Evolutionary conservation across 2,329 filamentous ascomycete species (phyloP).

Genomic region (Fusarium sp.): DNA sequence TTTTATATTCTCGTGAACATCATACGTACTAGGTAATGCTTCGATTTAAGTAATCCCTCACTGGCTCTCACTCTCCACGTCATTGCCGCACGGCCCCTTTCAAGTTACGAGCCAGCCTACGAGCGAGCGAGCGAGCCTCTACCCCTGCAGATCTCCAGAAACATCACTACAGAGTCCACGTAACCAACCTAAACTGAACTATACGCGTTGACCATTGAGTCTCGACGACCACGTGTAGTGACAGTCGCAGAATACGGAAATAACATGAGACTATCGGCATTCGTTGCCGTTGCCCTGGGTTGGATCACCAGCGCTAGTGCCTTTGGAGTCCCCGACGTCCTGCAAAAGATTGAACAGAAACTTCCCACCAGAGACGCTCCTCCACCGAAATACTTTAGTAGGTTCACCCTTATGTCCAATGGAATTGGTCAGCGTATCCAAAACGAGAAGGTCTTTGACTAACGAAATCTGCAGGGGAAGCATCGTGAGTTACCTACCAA

Average conservation of each 20-base stretch:
- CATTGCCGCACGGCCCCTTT: constrained; percentile 5
- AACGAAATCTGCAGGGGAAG: constrained; percentile 26
- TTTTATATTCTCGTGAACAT: rapidly evolving
- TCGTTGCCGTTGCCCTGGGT: not conserved
- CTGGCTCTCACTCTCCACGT: not conserved
- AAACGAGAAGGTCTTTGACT: not conserved
- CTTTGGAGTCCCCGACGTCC: constrained; percentile 2
- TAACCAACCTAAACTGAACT: constrained; percentile 3
- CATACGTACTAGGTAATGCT: not conserved
- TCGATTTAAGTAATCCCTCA: not conserved
- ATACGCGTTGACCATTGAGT: not conserved
- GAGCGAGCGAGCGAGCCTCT: not conserved
- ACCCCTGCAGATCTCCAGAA: constrained; percentile 13
- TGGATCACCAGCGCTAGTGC: constrained; percentile 17
- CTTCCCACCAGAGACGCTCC: not conserved
- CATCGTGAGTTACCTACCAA: constrained; percentile 24
- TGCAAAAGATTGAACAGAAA: constrained; percentile 14
- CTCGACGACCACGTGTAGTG: not conserved
- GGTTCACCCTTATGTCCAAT: not conserved
- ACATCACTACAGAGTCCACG: not conserved
- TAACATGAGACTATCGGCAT: constrained; percentile 6
- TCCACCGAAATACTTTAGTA: constrained; percentile 31
- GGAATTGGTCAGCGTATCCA: not conserved
- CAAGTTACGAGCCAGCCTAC: not conserved
- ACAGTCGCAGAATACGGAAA: not conserved